A percentile compares a stretch with the other conserved stretches of the same genome.
These are phyloP conservation scores for Carnegiea gigantea DNA, from an alignment of 179 eudicot genomes.

Conservation along the genomic window DNA sequence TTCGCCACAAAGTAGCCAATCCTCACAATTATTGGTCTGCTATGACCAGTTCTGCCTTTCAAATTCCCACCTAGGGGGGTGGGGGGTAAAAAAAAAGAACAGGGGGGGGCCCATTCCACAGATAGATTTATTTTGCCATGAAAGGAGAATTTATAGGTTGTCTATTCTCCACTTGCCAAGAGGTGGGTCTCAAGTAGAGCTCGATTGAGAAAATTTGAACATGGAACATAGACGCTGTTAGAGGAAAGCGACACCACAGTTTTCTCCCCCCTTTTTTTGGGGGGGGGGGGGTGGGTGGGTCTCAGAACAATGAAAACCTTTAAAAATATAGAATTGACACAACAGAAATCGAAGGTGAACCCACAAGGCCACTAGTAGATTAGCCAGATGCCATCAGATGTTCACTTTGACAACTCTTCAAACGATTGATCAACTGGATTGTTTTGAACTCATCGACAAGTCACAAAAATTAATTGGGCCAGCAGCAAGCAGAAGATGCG, in stretches of 20 bases:
- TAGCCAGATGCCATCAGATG: background rate
- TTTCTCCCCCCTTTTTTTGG: background rate
- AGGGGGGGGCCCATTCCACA: no score
- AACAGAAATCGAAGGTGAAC: background rate
- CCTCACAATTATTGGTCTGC: background rate
- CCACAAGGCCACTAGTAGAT: background rate
- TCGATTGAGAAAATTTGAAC: background rate
- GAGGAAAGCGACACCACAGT: no score
- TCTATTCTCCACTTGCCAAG: background rate
- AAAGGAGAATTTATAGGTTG: background rate
- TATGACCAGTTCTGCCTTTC: no score
- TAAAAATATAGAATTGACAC: background rate
- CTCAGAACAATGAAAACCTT: no score
- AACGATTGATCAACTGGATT: background rate
- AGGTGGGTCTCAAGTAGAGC: background rate
- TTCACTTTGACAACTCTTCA: background rate
- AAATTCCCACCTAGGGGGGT: no score
- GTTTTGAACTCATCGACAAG: background rate
- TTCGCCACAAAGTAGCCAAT: background rate
- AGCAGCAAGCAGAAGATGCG: background rate
- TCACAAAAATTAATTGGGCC: background rate
- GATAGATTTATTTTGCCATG: background rate
- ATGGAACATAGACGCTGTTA: background rate
- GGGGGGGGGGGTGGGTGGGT: no score
- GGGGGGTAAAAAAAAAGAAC: no score